Percentiles rank a stretch among this genome's conserved stretches.
Conservation (phyloP, 208 protist genomes). For the Phytomonas serpens region DNA sequence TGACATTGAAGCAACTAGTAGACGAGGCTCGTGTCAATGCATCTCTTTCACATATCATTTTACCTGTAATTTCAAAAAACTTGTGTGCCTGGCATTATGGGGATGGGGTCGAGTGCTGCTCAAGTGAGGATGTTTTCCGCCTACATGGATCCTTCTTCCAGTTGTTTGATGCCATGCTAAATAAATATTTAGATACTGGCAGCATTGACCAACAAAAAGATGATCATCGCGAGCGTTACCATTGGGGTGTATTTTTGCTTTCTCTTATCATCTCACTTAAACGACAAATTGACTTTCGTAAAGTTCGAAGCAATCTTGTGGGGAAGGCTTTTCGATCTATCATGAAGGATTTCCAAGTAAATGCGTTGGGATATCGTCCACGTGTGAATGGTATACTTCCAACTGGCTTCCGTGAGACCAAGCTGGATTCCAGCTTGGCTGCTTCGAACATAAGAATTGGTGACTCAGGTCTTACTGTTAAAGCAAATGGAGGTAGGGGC, state of each 20-base stretch:
- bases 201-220: conserved; percentile 3
- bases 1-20: conserved; percentile 63
- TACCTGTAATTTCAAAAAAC: conserved; percentile 68
- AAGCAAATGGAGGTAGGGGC: conserved; percentile 40
- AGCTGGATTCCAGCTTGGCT: conserved; percentile 25
- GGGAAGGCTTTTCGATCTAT: conserved; percentile 13
- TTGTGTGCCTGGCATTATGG: conserved; percentile 84
- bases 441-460: conserved; percentile 46
- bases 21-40: conserved; percentile 57
- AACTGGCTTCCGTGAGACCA: conserved; percentile 26
- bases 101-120: conserved; percentile 74
- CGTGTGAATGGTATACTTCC: conserved; percentile 54
- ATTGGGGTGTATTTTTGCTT: conserved; percentile 53
- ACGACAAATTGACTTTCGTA: conserved; percentile 46
- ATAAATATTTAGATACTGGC: conserved; percentile 13
- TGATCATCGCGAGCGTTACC: conserved; percentile 12
- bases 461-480: conserved; percentile 38
- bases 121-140: conserved; percentile 61
- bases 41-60: conserved; percentile 40
- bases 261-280: conserved; percentile 51
- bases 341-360: conserved; percentile 13
- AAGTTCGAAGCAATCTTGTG: conserved; percentile 25
- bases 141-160: conserved; percentile 78
- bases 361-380: neutral
- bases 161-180: conserved; percentile 39